Conservation (phyloP, 352 stramenopile genomes). For the Halophytophthora batemanensis region DNA sequence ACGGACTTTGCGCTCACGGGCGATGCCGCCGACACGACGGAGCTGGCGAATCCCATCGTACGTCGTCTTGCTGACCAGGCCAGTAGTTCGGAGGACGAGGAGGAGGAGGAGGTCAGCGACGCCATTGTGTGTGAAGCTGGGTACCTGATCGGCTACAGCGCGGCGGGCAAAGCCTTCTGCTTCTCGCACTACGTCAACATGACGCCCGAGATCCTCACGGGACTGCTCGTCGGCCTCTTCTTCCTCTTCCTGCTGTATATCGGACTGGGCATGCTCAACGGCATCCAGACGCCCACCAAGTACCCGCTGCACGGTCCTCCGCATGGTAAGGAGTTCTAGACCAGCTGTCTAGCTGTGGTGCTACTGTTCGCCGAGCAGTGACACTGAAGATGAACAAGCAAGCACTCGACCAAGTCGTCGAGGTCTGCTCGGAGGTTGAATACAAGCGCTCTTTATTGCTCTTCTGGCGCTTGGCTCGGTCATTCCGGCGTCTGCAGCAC, state of each 20-base stretch:
- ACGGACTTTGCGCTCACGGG: constrained; percentile 70
- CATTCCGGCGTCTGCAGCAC: constrained; percentile 26
- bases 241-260: constrained; percentile 81
- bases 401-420: no score
- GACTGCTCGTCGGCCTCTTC: constrained; percentile 74
- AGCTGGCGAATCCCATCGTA: constrained; percentile 19
- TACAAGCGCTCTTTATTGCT: constrained; percentile 25
- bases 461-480: constrained; percentile 4
- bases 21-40: constrained; percentile 30
- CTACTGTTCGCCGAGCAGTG: no score
- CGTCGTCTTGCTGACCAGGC: constrained; percentile 35
- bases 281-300: constrained; percentile 72
- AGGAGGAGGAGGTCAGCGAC: constrained; percentile 16
- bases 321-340: constrained; percentile 83
- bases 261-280: constrained; percentile 60
- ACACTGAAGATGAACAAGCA: no score
- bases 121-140: constrained; percentile 57
- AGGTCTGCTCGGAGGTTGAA: constrained; percentile 14
- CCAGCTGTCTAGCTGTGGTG: neutral
- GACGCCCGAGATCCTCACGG: constrained; percentile 72
- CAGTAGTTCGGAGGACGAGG: constrained; percentile 8
- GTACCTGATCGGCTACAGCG: constrained; percentile 53
- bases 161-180: constrained; percentile 69
- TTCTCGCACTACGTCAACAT: constrained; percentile 85
- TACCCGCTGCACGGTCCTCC: constrained; percentile 72